These are phyloP conservation scores for Saccharomycopsis sp. DNA, from an alignment of 805 yeast species.

Conservation along the genomic window DNA sequence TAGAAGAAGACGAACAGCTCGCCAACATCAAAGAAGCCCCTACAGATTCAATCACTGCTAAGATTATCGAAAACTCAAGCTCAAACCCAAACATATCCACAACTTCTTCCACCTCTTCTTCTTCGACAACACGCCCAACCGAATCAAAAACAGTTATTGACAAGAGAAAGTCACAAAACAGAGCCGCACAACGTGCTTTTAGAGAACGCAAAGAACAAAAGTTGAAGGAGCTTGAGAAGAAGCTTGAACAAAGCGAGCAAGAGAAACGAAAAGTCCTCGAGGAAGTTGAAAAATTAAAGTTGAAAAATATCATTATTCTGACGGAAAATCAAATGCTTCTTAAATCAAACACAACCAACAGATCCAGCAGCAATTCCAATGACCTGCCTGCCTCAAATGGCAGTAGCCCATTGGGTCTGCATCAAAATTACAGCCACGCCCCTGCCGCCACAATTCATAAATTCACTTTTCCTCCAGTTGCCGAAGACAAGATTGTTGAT, in stretches of 20 bases:
- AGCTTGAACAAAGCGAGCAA: slow-evolving; percentile 47
- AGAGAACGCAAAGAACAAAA: slow-evolving; percentile 72
- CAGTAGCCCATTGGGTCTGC: neutral
- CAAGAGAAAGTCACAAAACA: slow-evolving; percentile 66
- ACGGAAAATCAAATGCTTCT: slow-evolving; percentile 55
- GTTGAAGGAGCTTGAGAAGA: slow-evolving; percentile 55
- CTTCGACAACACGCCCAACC: neutral
- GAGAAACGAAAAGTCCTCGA: slow-evolving; percentile 39
- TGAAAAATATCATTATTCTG: slow-evolving; percentile 45
- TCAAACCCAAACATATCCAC: neutral
- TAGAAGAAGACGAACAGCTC: neutral
- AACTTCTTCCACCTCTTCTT: neutral
- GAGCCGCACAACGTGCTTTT: slow-evolving; percentile 85
- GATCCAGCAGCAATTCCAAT: neutral
- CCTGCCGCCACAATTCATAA: too few relatives aligned
- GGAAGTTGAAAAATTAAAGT: slow-evolving; percentile 43
- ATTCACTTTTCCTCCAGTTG: slow-evolving; percentile 13
- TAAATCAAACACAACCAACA: slow-evolving; percentile 24
- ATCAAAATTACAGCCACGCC: neutral
- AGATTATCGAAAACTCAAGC: neutral
- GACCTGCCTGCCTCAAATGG: neutral
- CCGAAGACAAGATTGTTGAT: neutral
- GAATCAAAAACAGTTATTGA: slow-evolving; percentile 29
- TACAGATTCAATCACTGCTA: neutral
- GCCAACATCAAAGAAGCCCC: slow-evolving; percentile 2